phyloP scores from a whole-genome alignment of 2,329 filamentous ascomycete genomes.

The Monosporascus sp. region DNA sequence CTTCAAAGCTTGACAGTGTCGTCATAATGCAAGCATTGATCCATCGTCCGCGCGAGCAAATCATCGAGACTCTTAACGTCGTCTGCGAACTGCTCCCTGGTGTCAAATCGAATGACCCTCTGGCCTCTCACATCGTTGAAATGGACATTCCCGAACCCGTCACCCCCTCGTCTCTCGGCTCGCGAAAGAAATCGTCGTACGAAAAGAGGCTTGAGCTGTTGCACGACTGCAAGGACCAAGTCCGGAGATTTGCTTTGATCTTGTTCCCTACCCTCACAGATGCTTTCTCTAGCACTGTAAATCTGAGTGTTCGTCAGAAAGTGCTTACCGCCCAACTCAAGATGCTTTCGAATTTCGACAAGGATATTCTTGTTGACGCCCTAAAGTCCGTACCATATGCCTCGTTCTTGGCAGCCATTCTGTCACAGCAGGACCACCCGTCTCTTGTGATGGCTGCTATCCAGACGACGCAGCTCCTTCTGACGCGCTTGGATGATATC shows the following conservation, averaged over 20 bases:
- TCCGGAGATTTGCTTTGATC: slow-evolving; percentile 88
- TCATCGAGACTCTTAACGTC: slow-evolving; percentile 95
- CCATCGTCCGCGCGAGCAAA: slow-evolving; percentile 89
- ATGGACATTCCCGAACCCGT: slow-evolving; percentile 35
- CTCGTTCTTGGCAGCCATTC: slow-evolving; percentile 88
- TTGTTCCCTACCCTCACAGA: slow-evolving; percentile 92
- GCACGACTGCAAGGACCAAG: slow-evolving; percentile 75
- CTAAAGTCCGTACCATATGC: slow-evolving; percentile 87
- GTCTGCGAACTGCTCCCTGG: slow-evolving; percentile 89
- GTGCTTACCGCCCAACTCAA: slow-evolving; percentile 94
- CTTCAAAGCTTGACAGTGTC: slow-evolving; percentile 87
- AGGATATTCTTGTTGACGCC: slow-evolving; percentile 76
- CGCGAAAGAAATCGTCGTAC: slow-evolving; percentile 54
- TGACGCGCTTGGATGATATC: slow-evolving; percentile 77
- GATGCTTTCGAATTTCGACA: slow-evolving; percentile 94
- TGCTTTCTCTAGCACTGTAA: slow-evolving; percentile 96
- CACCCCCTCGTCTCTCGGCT: slow-evolving; percentile 34
- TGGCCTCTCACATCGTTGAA: slow-evolving; percentile 24
- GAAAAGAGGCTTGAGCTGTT: slow-evolving; percentile 80
- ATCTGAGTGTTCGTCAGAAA: slow-evolving; percentile 88
- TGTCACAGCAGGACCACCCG: slow-evolving; percentile 91
- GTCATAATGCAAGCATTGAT: slow-evolving; percentile 98
- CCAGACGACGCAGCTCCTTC: slow-evolving; percentile 81
- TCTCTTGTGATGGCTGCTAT: slow-evolving; percentile 81
- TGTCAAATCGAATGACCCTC: slow-evolving; percentile 52